Conservation (phyloP, 2,329 filamentous ascomycete genomes). For the Fusarium equiseti region DNA sequence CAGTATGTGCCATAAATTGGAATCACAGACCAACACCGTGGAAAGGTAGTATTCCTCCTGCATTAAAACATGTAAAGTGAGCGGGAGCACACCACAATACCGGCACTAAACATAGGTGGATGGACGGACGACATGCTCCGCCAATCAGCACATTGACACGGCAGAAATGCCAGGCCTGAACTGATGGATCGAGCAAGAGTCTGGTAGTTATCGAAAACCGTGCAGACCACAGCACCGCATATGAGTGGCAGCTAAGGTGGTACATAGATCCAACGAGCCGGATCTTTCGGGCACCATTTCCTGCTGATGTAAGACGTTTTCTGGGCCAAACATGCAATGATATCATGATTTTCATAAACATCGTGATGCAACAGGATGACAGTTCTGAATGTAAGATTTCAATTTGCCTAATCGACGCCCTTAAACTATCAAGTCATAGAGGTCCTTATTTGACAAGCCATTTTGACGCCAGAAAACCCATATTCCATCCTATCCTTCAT, state of each 20-base stretch:
- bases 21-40: background rate
- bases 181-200: conserved; percentile 1
- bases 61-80: conserved; percentile 11
- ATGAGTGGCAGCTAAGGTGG: background rate
- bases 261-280: background rate
- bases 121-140: conserved; percentile 6
- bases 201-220: background rate
- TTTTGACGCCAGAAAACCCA: conserved; percentile 61
- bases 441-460: conserved; percentile 58
- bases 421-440: conserved; percentile 50
- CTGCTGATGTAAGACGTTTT: background rate
- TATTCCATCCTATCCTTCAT: conserved; percentile 53
- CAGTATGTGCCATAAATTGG: background rate
- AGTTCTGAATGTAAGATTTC: conserved; percentile 49
- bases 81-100: conserved; percentile 6
- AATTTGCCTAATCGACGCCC: conserved; percentile 52
- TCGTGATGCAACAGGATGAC: conserved; percentile 9
- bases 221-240: background rate
- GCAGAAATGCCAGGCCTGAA: conserved; percentile 2
- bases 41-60: conserved; percentile 28
- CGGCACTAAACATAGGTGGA: conserved; percentile 2
- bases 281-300: background rate
- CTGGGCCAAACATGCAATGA: background rate
- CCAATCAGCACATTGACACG: conserved; percentile 12
- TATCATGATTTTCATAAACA: conserved; percentile 9